These are phyloP conservation scores for Taiwanofungus camphoratus DNA, from an alignment of 1,284 basidiomycete species.

Conservation along the genomic window DNA sequence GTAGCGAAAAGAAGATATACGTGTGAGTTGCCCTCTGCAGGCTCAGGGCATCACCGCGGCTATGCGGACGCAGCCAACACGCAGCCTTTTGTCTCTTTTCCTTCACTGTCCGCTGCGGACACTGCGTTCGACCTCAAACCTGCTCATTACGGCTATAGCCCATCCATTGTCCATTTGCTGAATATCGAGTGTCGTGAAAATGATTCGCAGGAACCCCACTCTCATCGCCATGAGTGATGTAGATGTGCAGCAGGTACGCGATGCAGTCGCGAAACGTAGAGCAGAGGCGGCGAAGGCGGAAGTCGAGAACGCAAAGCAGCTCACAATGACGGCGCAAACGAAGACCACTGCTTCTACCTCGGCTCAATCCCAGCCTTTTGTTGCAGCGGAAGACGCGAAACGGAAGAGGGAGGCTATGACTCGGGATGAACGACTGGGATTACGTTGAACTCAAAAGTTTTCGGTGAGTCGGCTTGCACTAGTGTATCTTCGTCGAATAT, in stretches of 20 bases:
- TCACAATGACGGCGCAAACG: constrained; percentile 8
- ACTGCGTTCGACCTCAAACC: too few relatives aligned
- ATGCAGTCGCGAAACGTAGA: constrained; percentile 51
- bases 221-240: constrained; percentile 66
- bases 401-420: constrained; percentile 32
- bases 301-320: constrained; percentile 8
- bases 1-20: not conserved
- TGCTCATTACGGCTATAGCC: constrained; percentile 2
- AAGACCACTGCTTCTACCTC: constrained; percentile 3
- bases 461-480: not conserved
- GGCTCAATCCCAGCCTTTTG: constrained; percentile 16
- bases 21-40: too few relatives aligned
- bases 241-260: constrained; percentile 71
- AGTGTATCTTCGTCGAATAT: not conserved
- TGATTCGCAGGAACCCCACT: constrained; percentile 74
- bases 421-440: constrained; percentile 32
- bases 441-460: constrained; percentile 13
- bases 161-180: constrained; percentile 1
- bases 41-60: too few relatives aligned
- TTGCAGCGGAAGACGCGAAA: constrained; percentile 32
- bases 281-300: constrained; percentile 28
- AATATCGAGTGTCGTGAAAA: constrained; percentile 24
- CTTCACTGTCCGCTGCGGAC: too few relatives aligned
- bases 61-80: too few relatives aligned
- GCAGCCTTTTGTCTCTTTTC: constrained; percentile 10